Conservation (phyloP, 1,284 basidiomycete genomes). For the Somion occarium region DNA sequence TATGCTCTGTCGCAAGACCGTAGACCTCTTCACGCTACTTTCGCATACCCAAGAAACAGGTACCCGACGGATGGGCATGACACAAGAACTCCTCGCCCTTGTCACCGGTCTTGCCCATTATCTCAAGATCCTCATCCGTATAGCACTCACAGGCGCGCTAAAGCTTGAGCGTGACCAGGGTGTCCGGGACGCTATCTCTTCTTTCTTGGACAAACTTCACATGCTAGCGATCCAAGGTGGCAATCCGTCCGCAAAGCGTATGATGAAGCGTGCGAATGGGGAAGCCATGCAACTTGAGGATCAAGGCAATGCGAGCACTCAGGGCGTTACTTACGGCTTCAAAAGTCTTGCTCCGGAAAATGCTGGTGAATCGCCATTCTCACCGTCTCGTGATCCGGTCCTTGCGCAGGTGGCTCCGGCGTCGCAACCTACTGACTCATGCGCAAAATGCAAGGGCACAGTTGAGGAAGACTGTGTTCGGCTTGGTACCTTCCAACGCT, state of each 20-base stretch:
- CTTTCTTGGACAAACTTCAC: conserved; percentile 91
- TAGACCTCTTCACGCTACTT: conserved; percentile 95
- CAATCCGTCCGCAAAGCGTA: conserved; percentile 69
- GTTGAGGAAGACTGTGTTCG: conserved; percentile 98
- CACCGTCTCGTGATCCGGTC: conserved; percentile 37
- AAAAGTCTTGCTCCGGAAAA: conserved; percentile 84
- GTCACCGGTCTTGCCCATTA: conserved; percentile 99
- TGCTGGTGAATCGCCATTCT: conserved; percentile 83
- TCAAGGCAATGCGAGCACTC: conserved; percentile 62
- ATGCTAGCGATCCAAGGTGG: conserved; percentile 85
- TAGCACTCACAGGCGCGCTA: conserved; percentile 93
- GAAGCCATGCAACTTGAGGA: conserved; percentile 44
- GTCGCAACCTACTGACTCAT: conserved; percentile 83
- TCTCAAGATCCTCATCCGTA: conserved; percentile 98
- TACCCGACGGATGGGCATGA: conserved; percentile 89
- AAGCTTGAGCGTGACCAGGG: conserved; percentile 91
- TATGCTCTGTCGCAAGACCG: conserved; percentile 98
- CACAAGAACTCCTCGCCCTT: conserved; percentile 94
- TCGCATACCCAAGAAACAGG: conserved; percentile 96
- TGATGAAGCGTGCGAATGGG: conserved; percentile 65
- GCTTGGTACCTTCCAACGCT: conserved; percentile 89
- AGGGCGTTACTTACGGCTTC: conserved; percentile 83
- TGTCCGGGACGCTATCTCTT: conserved; percentile 79
- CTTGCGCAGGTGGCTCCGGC: conserved; percentile 46
- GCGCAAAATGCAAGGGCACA: conserved; percentile 83